Conservation (phyloP, 2,329 filamentous ascomycete species). For the Fusarium ambrosium region DNA sequence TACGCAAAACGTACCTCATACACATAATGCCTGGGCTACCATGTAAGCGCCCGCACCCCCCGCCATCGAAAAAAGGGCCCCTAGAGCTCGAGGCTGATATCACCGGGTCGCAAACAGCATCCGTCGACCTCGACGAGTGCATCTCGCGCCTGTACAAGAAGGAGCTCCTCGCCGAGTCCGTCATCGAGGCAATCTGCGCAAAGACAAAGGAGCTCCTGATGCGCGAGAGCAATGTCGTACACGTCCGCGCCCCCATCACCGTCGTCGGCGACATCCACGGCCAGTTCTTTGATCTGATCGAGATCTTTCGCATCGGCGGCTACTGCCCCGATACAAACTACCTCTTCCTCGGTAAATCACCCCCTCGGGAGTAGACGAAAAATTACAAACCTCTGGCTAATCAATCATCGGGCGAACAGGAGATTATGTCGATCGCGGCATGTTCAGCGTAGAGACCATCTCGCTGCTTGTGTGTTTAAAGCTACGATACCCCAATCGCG, state of each 20-base stretch:
- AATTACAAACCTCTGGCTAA: constrained; percentile 21
- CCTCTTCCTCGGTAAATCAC: constrained; percentile 83
- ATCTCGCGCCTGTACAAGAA: constrained; percentile 97
- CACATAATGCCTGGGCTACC: constrained; percentile 69
- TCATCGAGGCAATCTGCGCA: constrained; percentile 98
- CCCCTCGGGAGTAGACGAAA: background rate
- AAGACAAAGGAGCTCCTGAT: constrained; percentile 99
- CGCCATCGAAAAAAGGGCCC: background rate
- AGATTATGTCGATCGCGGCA: constrained; percentile 97
- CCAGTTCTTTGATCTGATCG: constrained; percentile 98
- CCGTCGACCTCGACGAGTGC: constrained; percentile 98
- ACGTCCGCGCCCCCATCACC: constrained; percentile 94
- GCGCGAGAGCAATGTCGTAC: constrained; percentile 99
- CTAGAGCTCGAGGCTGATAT: constrained; percentile 31
- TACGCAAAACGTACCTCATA: constrained; percentile 8
- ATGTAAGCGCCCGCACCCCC: constrained; percentile 56
- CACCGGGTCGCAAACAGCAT: constrained; percentile 68
- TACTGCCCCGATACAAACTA: constrained; percentile 99
- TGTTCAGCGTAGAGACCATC: constrained; percentile 99
- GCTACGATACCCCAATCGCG: constrained; percentile 93
- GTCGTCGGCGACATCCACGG: constrained; percentile 99
- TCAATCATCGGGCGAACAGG: constrained; percentile 63
- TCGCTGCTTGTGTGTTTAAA: constrained; percentile 97
- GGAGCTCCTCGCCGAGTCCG: constrained; percentile 95
- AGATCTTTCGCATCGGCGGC: constrained; percentile 98